Evolutionary conservation across 768 basidiomycete genomes (phyloP).

Genomic region (Pulveroboletus frians): DNA sequence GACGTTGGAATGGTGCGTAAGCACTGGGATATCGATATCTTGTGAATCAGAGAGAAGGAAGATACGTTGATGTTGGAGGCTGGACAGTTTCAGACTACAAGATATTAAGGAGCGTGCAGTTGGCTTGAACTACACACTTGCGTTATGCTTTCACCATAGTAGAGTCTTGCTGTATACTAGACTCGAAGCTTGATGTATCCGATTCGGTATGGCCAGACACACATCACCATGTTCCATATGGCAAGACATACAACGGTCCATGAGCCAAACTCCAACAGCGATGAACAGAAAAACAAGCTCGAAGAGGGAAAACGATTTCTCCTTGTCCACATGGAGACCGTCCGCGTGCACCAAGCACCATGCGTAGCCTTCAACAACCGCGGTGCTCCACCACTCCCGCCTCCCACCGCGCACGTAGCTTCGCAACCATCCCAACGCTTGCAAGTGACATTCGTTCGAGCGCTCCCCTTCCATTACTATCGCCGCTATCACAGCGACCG

Average conservation of each 20-base stretch:
- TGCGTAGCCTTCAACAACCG: background rate
- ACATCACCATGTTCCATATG: background rate
- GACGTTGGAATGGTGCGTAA: conserved; percentile 19
- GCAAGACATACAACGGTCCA: too few relatives aligned
- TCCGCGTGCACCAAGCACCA: background rate
- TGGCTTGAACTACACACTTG: background rate
- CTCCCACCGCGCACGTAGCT: conserved; percentile 20
- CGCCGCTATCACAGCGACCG: background rate
- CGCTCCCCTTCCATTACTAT: background rate
- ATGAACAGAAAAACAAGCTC: background rate
- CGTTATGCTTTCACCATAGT: too few relatives aligned
- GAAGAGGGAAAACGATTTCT: background rate
- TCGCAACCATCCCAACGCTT: conserved; percentile 17
- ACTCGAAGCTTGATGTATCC: too few relatives aligned
- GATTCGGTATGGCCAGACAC: background rate
- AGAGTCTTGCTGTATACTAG: background rate
- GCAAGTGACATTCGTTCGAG: conserved; percentile 1
- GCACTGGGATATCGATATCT: background rate
- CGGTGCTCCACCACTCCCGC: background rate
- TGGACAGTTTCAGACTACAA: background rate
- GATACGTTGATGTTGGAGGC: background rate
- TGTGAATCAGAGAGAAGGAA: background rate
- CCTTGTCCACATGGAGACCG: background rate
- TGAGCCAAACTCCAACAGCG: too few relatives aligned
- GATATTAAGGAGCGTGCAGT: background rate